Conservation (phyloP, 2,329 filamentous ascomycete genomes). For the Hirsutella thompsonii region DNA sequence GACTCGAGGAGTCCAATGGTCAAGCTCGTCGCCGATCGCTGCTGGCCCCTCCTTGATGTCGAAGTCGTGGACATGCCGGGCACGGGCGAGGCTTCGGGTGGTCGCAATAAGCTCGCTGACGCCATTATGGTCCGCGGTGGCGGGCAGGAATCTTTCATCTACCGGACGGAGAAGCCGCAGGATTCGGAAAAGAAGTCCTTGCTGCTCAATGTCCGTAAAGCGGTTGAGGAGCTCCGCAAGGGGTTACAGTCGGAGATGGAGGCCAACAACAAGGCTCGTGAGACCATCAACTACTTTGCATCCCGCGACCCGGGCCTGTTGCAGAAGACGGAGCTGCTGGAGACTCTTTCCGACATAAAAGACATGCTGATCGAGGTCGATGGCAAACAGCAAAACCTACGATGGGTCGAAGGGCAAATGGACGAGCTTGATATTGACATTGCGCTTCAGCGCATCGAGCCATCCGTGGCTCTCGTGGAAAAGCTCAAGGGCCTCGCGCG, state of each 20-base stretch:
- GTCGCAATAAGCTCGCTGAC: conserved; percentile 56
- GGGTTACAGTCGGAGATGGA: conserved; percentile 77
- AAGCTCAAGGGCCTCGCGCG: conserved; percentile 69
- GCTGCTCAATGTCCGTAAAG: conserved; percentile 81
- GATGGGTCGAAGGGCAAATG: conserved; percentile 90
- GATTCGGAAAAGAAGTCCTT: conserved; percentile 67
- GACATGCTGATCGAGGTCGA: conserved; percentile 92
- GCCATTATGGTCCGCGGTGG: conserved; percentile 82
- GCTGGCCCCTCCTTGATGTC: conserved; percentile 87
- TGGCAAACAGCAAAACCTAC: conserved; percentile 88
- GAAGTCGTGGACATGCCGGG: conserved; percentile 80
- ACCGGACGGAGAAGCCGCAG: conserved; percentile 75
- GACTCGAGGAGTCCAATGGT: conserved; percentile 42
- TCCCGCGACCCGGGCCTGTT: conserved; percentile 64
- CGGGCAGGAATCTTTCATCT: conserved; percentile 86
- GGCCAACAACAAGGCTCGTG: conserved; percentile 69
- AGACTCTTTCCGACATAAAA: conserved; percentile 64
- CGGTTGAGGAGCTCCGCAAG: conserved; percentile 82
- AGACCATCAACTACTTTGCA: conserved; percentile 77
- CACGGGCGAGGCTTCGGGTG: conserved; percentile 40
- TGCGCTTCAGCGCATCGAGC: conserved; percentile 77
- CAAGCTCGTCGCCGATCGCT: conserved; percentile 85
- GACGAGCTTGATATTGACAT: conserved; percentile 95
- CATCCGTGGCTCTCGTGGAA: conserved; percentile 72
- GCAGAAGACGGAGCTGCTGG: conserved; percentile 68